phyloP scores from a whole-genome alignment of 139 green algal genomes.

The Nannochloris sp. region DNA sequence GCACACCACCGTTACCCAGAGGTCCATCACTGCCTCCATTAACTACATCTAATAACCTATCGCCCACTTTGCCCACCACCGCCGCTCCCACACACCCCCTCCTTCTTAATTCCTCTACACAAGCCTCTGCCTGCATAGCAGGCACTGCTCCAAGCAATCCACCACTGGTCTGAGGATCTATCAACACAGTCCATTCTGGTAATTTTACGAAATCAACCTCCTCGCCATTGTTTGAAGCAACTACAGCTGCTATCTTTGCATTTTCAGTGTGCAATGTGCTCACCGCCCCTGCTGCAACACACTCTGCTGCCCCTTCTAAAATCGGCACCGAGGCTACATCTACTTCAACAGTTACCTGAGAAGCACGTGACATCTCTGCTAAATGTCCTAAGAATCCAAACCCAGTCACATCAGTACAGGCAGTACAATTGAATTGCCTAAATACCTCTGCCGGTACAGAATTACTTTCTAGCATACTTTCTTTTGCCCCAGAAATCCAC shows the following conservation, averaged over 20 bases:
- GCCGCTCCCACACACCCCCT: conserved; percentile 42
- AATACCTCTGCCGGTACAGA: conserved; percentile 38
- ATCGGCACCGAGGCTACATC: conserved; percentile 41
- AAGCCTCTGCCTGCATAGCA: conserved; percentile 18
- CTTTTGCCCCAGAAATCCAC: conserved; percentile 26
- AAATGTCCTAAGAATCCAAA: conserved; percentile 86
- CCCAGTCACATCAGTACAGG: conserved; percentile 87
- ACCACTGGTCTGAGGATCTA: conserved; percentile 78
- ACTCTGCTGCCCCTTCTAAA: conserved; percentile 48
- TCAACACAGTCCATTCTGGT: conserved; percentile 48
- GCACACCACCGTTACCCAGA: no score
- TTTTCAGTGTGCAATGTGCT: conserved; percentile 65
- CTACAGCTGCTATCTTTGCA: background rate
- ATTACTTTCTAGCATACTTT: conserved; percentile 57
- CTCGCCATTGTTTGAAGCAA: background rate
- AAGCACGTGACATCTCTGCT: conserved; percentile 59
- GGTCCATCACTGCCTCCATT: no score
- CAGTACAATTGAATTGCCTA: conserved; percentile 36
- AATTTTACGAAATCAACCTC: background rate
- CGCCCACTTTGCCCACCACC: conserved; percentile 41
- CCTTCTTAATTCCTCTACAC: conserved; percentile 32
- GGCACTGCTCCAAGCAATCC: conserved; percentile 60
- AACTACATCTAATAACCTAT: no score
- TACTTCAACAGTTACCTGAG: conserved; percentile 38
- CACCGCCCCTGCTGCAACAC: conserved; percentile 27